Evolutionary conservation across 2,329 filamentous ascomycete genomes (phyloP).

Genomic region (Pestalotiopsis sp.): DNA sequence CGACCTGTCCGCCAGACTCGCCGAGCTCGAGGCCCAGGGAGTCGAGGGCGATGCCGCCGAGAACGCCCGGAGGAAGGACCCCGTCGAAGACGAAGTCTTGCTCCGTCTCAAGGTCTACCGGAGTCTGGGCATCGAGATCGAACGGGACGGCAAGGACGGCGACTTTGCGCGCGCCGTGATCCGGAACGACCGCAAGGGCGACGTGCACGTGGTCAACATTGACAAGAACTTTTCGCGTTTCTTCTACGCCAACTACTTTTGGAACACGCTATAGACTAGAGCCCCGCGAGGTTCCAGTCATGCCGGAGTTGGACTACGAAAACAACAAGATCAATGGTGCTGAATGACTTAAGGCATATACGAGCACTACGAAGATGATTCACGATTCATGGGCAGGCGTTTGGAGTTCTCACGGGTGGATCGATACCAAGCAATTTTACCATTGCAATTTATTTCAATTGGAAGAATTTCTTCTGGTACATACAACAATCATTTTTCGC

Average conservation of each 20-base stretch:
- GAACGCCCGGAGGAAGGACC: conserved; percentile 38
- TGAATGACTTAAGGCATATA: neutral
- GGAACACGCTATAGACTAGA: conserved; percentile 61
- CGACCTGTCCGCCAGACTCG: conserved; percentile 73
- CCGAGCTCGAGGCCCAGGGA: conserved; percentile 85
- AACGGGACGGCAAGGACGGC: conserved; percentile 71
- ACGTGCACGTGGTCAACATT: conserved; percentile 93
- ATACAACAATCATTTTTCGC: neutral
- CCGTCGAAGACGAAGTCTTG: conserved; percentile 65
- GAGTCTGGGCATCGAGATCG: conserved; percentile 86
- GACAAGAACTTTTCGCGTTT: conserved; percentile 89
- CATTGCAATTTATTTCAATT: neutral
- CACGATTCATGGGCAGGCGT: neutral
- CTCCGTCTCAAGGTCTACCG: conserved; percentile 90
- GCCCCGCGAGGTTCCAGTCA: neutral
- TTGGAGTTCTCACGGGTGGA: neutral
- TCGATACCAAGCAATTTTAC: neutral
- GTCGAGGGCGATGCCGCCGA: conserved; percentile 66
- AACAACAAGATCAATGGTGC: neutral
- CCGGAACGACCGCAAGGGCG: conserved; percentile 81
- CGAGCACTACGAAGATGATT: neutral
- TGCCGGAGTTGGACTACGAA: too few relatives aligned
- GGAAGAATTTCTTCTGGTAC: neutral
- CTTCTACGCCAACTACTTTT: conserved; percentile 96
- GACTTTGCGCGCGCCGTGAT: conserved; percentile 87